Percentiles rank a stretch among this genome's conserved stretches.
These are phyloP conservation scores for Fusarium mundagurra DNA, from an alignment of 2,329 filamentous ascomycete species.

Conservation along the genomic window DNA sequence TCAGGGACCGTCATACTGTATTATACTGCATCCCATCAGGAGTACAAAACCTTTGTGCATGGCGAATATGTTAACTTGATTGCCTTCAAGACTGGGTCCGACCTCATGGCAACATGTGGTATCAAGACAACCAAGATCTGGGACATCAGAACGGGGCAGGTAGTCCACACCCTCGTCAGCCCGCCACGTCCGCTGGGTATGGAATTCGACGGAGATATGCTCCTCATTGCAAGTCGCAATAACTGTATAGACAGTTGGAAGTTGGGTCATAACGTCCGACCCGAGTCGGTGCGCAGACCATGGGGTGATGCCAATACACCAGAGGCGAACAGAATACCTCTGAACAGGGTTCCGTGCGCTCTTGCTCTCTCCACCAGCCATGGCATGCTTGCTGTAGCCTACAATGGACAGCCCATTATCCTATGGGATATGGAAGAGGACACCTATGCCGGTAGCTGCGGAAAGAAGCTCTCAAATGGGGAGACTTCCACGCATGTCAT, in stretches of 20 bases:
- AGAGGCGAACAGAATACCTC: constrained; percentile 4
- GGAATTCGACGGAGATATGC: constrained; percentile 40
- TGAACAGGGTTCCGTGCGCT: constrained; percentile 31
- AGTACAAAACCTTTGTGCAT: constrained; percentile 41
- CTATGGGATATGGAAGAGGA: constrained; percentile 50
- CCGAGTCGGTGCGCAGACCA: constrained; percentile 13
- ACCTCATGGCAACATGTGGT: constrained; percentile 46
- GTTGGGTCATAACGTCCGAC: constrained; percentile 28
- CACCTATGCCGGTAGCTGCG: constrained; percentile 46
- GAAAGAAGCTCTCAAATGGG: constrained; percentile 45
- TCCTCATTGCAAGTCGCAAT: constrained; percentile 42
- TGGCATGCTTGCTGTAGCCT: constrained; percentile 47
- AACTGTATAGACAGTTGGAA: constrained; percentile 45
- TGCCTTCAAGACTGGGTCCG: constrained; percentile 42
- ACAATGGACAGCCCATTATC: constrained; percentile 45
- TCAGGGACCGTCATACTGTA: constrained; percentile 40
- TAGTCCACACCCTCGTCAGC: constrained; percentile 39
- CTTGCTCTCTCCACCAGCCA: constrained; percentile 44
- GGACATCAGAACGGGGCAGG: constrained; percentile 42
- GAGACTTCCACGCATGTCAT: constrained; percentile 46
- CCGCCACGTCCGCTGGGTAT: constrained; percentile 39
- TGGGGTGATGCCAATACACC: constrained; percentile 40
- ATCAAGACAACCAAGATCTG: constrained; percentile 45
- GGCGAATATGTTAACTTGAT: constrained; percentile 46
- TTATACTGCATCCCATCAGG: constrained; percentile 40